phyloP scores from a whole-genome alignment of 805 yeast genomes.

The Candida nemodendra region DNA sequence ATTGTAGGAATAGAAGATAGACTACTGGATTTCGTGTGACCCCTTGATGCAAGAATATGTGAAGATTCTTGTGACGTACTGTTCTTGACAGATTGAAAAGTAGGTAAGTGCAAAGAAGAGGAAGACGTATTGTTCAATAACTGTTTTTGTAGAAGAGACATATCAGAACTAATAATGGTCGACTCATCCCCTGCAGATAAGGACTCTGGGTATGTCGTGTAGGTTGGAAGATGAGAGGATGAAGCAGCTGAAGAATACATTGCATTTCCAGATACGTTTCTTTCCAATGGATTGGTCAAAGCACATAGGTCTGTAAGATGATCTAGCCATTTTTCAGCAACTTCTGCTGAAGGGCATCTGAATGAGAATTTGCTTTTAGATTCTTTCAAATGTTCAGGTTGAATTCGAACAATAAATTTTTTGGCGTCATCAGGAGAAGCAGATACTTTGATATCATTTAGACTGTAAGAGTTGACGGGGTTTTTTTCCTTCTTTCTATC shows the following conservation, averaged over 20 bases:
- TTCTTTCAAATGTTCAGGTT: slow-evolving; percentile 23
- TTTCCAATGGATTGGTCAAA: slow-evolving; percentile 45
- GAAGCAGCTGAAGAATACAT: slow-evolving; percentile 11
- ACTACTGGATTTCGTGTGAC: slow-evolving; percentile 14
- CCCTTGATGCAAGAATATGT: slow-evolving; percentile 1
- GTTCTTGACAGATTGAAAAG: slow-evolving; percentile 25
- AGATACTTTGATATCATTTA: slow-evolving; percentile 34
- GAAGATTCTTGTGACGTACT: slow-evolving; percentile 1
- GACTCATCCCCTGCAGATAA: slow-evolving; percentile 11
- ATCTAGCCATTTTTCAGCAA: slow-evolving; percentile 51
- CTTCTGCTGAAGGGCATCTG: slow-evolving; percentile 43
- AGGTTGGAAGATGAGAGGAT: slow-evolving; percentile 8
- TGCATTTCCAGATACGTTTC: slow-evolving; percentile 45
- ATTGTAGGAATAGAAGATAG: slow-evolving; percentile 13
- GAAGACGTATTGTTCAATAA: slow-evolving; percentile 15
- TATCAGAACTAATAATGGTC: slow-evolving; percentile 8
- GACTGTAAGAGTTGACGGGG: slow-evolving; percentile 41
- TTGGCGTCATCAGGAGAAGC: slow-evolving; percentile 34
- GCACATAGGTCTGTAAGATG: slow-evolving; percentile 53
- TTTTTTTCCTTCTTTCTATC: slow-evolving; percentile 54
- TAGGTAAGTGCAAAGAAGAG: slow-evolving; percentile 25
- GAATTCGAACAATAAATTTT: slow-evolving; percentile 41
- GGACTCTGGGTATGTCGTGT: slow-evolving; percentile 7
- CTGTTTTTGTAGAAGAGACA: slow-evolving; percentile 7
- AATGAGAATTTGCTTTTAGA: slow-evolving; percentile 34